A percentile compares a stretch with the other conserved stretches of the same genome.
These are phyloP conservation scores for Corymbia maculata DNA, from an alignment of 345 rosid genomes.

Conservation along the genomic window DNA sequence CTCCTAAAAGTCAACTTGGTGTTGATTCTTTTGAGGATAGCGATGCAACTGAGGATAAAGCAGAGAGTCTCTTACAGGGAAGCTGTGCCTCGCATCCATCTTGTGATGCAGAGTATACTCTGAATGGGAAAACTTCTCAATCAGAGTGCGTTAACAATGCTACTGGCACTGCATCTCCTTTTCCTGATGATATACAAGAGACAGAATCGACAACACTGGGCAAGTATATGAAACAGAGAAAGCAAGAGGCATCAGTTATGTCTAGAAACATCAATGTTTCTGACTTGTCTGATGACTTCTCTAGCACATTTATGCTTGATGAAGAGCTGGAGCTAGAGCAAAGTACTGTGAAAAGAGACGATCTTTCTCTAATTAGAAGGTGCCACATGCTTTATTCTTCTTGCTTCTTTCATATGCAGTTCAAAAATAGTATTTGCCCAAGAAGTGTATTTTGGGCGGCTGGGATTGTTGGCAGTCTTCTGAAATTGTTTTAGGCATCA, in stretches of 20 bases:
- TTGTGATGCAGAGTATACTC: constrained; percentile 7
- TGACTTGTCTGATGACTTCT: constrained; percentile 58
- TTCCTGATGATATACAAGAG: background rate
- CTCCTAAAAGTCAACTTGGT: constrained; percentile 20
- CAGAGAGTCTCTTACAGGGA: constrained; percentile 6
- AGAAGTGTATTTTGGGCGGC: background rate
- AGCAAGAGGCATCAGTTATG: constrained; percentile 11
- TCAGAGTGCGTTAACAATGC: background rate
- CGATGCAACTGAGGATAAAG: constrained; percentile 14
- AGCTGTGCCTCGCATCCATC: background rate
- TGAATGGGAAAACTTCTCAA: constrained; percentile 8
- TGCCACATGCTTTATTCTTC: constrained; percentile 9
- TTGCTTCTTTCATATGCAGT: background rate
- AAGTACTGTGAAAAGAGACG: constrained; percentile 37
- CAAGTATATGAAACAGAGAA: constrained; percentile 2
- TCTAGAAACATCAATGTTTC: constrained; percentile 17
- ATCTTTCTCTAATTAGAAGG: constrained; percentile 40
- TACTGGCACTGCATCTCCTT: background rate
- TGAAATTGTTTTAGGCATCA: background rate
- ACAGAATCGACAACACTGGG: background rate
- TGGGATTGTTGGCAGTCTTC: background rate
- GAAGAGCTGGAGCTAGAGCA: constrained; percentile 93
- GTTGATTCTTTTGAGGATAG: constrained; percentile 6
- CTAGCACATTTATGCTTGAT: constrained; percentile 80
- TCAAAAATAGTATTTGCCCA: background rate